A percentile compares a stretch with the other conserved stretches of the same genome.
phyloP scores from a whole-genome alignment of 768 basidiomycete species.

The Mycena filopes region DNA sequence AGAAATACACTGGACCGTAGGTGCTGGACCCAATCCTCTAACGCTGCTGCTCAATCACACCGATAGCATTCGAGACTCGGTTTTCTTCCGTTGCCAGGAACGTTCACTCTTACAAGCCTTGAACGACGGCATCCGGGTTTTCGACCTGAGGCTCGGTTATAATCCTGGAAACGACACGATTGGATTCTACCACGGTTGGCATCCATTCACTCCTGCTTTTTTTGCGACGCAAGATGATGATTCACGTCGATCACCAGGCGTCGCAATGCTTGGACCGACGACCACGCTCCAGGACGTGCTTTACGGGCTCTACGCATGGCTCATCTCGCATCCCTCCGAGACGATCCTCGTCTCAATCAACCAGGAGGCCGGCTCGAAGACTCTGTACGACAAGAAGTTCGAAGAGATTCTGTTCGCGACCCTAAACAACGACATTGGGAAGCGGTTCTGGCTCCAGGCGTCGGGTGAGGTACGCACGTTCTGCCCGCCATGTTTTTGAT shows the following conservation, averaged over 20 bases:
- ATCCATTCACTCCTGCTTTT: not conserved
- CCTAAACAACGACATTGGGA: slow-evolving; percentile 14
- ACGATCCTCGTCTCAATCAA: slow-evolving; percentile 33
- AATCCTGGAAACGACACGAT: slow-evolving; percentile 63
- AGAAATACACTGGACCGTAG: slow-evolving; percentile 57
- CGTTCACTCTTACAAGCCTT: slow-evolving; percentile 57
- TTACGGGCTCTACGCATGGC: slow-evolving; percentile 32
- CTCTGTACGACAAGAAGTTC: slow-evolving; percentile 27
- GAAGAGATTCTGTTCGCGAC: slow-evolving; percentile 21
- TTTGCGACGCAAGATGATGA: too few relatives aligned
- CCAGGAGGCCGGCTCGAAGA: slow-evolving; percentile 31
- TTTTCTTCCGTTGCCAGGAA: slow-evolving; percentile 46
- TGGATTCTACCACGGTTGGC: slow-evolving; percentile 59
- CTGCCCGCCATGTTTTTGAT: too few relatives aligned
- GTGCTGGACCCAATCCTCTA: too few relatives aligned
- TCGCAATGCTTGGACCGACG: slow-evolving; percentile 29
- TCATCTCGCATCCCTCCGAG: slow-evolving; percentile 29
- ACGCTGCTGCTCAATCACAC: too few relatives aligned
- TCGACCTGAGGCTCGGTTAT: slow-evolving; percentile 59
- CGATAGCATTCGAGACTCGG: slow-evolving; percentile 21
- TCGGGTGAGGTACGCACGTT: not conserved
- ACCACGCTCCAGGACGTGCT: slow-evolving; percentile 32
- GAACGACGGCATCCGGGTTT: slow-evolving; percentile 61
- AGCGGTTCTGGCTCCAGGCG: slow-evolving; percentile 25
- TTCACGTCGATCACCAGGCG: too few relatives aligned